Base-by-base conservation (phyloP, 257 asterid genomes). In the Gardenia jasminoides region DNA sequence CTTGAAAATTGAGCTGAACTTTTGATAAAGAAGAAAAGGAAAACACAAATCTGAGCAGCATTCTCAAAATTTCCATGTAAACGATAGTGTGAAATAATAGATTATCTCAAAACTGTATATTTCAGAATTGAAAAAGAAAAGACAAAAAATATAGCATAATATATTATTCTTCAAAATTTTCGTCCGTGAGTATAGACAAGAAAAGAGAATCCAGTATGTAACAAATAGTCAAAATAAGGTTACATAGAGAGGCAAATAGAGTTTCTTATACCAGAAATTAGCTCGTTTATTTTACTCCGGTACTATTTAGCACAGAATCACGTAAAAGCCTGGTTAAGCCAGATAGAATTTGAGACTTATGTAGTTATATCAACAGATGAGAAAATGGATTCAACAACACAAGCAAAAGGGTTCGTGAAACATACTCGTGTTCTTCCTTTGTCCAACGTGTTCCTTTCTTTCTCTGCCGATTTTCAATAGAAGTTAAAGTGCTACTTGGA, bases 381-480 rank as follows among this genome's bases (percentile, higher is more conserved):
- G 28, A 56, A 43, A 5, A 44, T 4, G 1, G n/a, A 54, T 54
- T 47, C 26, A 30, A 52, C 17, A 28, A 19, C 36, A 74, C 48
- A 7, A 77, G 19, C 62, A 26, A 47, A 30, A 30, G 33, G 30
- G 78, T 33, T 10, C 7, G 6, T 2, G 19, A 58, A 20, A 78
- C 74, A 33, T 78, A 83, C 83, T 79, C 86, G 7, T 83, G 86
- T 58, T 83, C 86, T 39, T 83, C 86, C 56, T 79, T 75, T 54
- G 86, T 83, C 86, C 86, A 83, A 72, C 81, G 86, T 71, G 68
- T 68, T 76, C 73, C 81, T 76, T 80, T 80, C 76, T 36, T 83
- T 28, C 41, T 72, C 47, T 24, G 75, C 6, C 3, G 66, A 52
- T 72, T 67, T 58, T 65, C 73, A 28, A 43, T 4, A 28, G 50